These are phyloP conservation scores for Epichloe sibirici DNA, from an alignment of 2,329 filamentous ascomycete species.

Conservation along the genomic window DNA sequence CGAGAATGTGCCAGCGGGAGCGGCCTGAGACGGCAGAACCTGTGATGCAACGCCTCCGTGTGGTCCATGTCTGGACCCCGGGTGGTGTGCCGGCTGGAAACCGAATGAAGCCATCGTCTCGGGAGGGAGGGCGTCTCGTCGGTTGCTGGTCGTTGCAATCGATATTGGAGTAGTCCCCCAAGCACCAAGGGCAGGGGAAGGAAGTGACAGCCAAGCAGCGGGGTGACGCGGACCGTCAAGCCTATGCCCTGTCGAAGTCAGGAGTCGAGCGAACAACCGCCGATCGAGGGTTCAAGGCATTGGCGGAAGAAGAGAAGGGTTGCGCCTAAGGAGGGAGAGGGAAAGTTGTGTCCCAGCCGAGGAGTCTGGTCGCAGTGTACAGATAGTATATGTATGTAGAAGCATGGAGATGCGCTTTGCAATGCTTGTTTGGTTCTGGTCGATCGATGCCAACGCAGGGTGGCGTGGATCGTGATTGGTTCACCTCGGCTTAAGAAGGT, in stretches of 20 bases:
- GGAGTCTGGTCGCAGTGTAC: too few relatives aligned
- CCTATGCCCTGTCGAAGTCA: not conserved
- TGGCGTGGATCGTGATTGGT: not conserved
- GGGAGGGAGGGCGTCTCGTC: not conserved
- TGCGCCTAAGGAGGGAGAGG: not conserved
- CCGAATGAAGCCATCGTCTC: conserved; percentile 25
- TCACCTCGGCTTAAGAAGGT: not conserved
- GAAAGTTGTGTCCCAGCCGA: not conserved
- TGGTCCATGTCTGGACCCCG: conserved; percentile 21
- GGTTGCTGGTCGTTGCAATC: not conserved
- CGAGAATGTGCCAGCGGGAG: conserved; percentile 74
- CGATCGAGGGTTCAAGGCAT: not conserved
- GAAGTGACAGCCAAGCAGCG: not conserved
- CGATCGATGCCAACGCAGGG: not conserved
- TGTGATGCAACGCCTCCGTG: conserved; percentile 32
- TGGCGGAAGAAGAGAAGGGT: not conserved
- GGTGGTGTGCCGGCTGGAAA: conserved; percentile 19
- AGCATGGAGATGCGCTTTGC: not conserved
- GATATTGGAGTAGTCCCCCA: not conserved
- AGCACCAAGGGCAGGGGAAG: not conserved
- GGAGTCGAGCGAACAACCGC: not conserved
- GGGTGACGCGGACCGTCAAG: not conserved
- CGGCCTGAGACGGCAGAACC: conserved; percentile 8
- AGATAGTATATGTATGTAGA: too few relatives aligned
- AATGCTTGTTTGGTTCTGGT: not conserved